Evolutionary conservation across 352 stramenopile genomes (phyloP), one percentile per base, ranked within the genome.

Genomic region (Globisporangium spiculum): DNA sequence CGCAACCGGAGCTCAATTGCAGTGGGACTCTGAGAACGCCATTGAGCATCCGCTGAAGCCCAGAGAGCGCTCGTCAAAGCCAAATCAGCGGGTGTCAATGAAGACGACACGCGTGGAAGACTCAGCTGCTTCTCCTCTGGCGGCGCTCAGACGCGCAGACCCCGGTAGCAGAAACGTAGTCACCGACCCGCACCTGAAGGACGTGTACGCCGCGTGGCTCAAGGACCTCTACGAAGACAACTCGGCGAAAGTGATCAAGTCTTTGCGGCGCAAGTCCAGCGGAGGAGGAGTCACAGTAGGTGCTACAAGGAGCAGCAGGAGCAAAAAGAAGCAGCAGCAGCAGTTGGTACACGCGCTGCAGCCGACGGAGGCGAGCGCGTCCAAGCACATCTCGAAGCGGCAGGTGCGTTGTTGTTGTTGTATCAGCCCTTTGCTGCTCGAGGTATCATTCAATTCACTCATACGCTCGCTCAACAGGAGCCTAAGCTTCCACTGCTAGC

Each of bases 361-460:
- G 34, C 74, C 82, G 30, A 91, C 83, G 0, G 63, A 78, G 52
- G 76, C 81, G 14, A 91, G 83, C 34, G 65, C 78, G 8, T 74
- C 76, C 1, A 89, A 89, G 65, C 70, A 83, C 44, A 48, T 77
- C 12, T 62, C 62, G 7, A 26, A 70, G 32, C 72, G 66, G n/a
- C 68, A 79, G 63, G 69, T 79, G 30, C 16, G 34, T n/a, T 44
- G 34, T 61, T 18, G 14, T 62, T 32, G 2, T 32, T 32, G 27
- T 32, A 32, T 32, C 27, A 32, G 27, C 27, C 27, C 27, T 32
- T 32, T 32, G 27, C 27, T 32, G 27, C 27, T 32, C 27, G 27
- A 32, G 3, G 27, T 32, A 32, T 4, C 27, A 32, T 32, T 4
- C 27, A 32, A 32, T 32, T 32, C 27, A 32, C 27, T 32, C 27